A percentile compares a stretch with the other conserved stretches of the same genome.
Evolutionary conservation across 2,329 filamentous ascomycete species (phyloP).

Genomic region (Trichophyton schoenleinii): DNA sequence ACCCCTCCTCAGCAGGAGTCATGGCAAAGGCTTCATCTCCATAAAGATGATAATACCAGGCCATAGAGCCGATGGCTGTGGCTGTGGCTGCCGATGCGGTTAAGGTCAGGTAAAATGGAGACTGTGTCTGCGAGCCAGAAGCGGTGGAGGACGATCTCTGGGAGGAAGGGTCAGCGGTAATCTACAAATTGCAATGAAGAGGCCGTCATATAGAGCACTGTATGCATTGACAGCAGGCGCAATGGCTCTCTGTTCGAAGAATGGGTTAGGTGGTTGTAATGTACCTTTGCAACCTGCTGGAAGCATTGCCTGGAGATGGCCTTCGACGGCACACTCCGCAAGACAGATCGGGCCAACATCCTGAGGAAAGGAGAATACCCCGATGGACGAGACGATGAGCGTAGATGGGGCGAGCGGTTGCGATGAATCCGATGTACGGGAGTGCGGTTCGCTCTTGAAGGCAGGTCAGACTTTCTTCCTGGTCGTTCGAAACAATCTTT

Average conservation of each 20-base stretch:
- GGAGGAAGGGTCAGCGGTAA: not conserved
- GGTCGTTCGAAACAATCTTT: conserved; percentile 7
- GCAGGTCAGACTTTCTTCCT: conserved; percentile 5
- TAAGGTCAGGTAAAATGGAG: conserved; percentile 70
- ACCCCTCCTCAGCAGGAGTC: conserved; percentile 97
- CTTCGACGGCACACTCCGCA: conserved; percentile 79
- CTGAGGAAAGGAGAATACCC: conserved; percentile 29
- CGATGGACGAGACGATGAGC: conserved; percentile 15
- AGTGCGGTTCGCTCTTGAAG: conserved; percentile 2
- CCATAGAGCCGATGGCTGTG: conserved; percentile 75
- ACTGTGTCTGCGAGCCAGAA: conserved; percentile 44
- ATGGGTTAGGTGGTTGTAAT: conserved; percentile 23
- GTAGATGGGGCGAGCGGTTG: conserved; percentile 17
- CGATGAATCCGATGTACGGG: not conserved
- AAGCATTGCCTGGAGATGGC: conserved; percentile 63
- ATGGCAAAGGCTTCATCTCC: conserved; percentile 75
- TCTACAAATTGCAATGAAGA: not conserved
- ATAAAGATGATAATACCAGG: conserved; percentile 97
- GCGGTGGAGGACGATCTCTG: conserved; percentile 44
- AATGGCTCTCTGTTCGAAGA: conserved; percentile 19
- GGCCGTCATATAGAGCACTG: not conserved
- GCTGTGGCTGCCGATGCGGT: conserved; percentile 77
- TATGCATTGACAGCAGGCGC: conserved; percentile 10
- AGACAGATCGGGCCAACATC: conserved; percentile 88
- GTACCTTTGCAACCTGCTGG: conserved; percentile 63